phyloP scores from a whole-genome alignment of 1,284 basidiomycete species.

The Lignosus rhinocerotis region DNA sequence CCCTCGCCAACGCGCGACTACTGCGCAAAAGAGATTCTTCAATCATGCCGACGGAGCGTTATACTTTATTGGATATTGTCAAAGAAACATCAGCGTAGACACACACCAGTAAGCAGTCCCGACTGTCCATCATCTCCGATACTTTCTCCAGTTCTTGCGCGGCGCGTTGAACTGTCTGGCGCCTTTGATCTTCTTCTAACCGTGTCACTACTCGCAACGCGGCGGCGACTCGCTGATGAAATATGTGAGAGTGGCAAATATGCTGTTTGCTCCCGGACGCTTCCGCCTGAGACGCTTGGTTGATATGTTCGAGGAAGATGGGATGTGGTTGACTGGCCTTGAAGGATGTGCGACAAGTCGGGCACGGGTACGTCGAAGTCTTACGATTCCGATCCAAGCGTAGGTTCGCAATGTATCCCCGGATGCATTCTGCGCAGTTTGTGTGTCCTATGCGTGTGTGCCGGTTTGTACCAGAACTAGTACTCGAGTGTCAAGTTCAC shows the following conservation, averaged over 20 bases:
- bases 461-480: neutral
- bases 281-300: constrained; percentile 1
- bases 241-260: constrained; percentile 3
- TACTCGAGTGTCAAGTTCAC: neutral
- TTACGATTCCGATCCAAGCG: neutral
- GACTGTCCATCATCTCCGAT: constrained; percentile 7
- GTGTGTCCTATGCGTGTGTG: constrained; percentile 9
- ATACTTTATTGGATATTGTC: neutral
- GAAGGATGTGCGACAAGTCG: constrained; percentile 13
- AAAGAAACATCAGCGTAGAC: no score
- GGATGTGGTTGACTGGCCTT: neutral
- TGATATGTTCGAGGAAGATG: constrained; percentile 13
- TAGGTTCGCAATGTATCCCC: neutral
- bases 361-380: constrained; percentile 4
- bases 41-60: no score
- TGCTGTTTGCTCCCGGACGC: neutral
- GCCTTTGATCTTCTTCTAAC: constrained; percentile 6
- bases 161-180: constrained; percentile 15
- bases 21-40: constrained; percentile 15
- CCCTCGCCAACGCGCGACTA: constrained; percentile 13
- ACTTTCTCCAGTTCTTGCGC: constrained; percentile 17
- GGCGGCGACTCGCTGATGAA: constrained; percentile 8
- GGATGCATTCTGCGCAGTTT: constrained; percentile 11
- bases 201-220: constrained; percentile 2
- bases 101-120: constrained; percentile 17